phyloP scores from a whole-genome alignment of 805 yeast genomes.

The Sporopachydermia lactativora region DNA sequence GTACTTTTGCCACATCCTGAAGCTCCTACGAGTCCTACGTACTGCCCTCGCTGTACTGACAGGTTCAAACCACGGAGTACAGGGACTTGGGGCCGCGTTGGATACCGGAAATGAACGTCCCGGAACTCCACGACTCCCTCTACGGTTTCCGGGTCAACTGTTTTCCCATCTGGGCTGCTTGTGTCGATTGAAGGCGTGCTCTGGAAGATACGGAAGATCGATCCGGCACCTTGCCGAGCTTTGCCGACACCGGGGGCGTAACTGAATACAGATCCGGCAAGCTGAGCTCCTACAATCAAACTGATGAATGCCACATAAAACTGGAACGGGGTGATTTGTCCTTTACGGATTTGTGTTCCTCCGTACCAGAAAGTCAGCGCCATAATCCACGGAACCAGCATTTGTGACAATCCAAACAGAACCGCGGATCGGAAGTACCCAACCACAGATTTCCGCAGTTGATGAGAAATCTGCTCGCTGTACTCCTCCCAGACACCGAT shows the following conservation, averaged over 20 bases:
- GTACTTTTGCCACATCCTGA: slow-evolving; percentile 53
- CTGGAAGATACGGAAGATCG: slow-evolving; percentile 19
- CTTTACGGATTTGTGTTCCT: slow-evolving; percentile 19
- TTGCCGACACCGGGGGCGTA: slow-evolving; percentile 30
- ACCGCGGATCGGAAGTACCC: slow-evolving; percentile 18
- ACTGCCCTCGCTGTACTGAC: slow-evolving; percentile 31
- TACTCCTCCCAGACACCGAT: slow-evolving; percentile 21
- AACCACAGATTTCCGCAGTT: slow-evolving; percentile 16
- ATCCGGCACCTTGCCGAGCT: slow-evolving; percentile 23
- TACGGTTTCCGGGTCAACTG: slow-evolving; percentile 17
- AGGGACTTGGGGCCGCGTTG: slow-evolving; percentile 36
- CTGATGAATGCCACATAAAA: slow-evolving; percentile 25
- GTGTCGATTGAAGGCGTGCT: slow-evolving; percentile 22
- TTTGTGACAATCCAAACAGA: slow-evolving; percentile 25
- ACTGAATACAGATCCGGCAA: slow-evolving; percentile 22
- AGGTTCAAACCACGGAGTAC: slow-evolving; percentile 39
- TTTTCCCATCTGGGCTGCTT: slow-evolving; percentile 16
- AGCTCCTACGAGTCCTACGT: slow-evolving; percentile 57
- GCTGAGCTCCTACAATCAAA: slow-evolving; percentile 26
- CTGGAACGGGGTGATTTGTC: slow-evolving; percentile 16
- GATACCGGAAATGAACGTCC: slow-evolving; percentile 52
- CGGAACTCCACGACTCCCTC: slow-evolving; percentile 39
- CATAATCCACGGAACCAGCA: slow-evolving; percentile 24
- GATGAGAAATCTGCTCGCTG: slow-evolving; percentile 15
- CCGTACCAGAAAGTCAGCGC: slow-evolving; percentile 31